Percentiles rank a stretch among this genome's conserved stretches.
These are phyloP conservation scores for Inosperma sp. DNA, from an alignment of 768 basidiomycete genomes.

Conservation along the genomic window DNA sequence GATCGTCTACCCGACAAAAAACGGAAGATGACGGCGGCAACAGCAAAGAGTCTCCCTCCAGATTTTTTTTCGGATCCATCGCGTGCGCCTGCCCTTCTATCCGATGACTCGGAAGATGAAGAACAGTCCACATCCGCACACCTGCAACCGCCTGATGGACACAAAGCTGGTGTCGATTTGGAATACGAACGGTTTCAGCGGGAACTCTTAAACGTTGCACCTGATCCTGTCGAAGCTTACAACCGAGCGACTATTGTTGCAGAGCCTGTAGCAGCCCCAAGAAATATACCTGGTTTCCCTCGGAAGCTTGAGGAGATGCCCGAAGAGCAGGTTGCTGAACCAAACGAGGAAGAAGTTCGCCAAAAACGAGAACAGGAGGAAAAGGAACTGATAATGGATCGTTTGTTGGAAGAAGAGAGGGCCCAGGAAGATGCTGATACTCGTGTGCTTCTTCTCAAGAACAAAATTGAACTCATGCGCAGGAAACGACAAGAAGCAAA, in stretches of 20 bases:
- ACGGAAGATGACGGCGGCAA: slow-evolving; percentile 18
- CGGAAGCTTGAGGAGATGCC: slow-evolving; percentile 30
- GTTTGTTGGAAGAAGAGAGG: slow-evolving; percentile 77
- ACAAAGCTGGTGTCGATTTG: slow-evolving; percentile 46
- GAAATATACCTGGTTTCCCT: slow-evolving; percentile 45
- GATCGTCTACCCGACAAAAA: slow-evolving; percentile 16
- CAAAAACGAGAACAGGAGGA: slow-evolving; percentile 63
- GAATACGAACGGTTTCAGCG: slow-evolving; percentile 76
- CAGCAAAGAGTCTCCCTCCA: slow-evolving; percentile 41
- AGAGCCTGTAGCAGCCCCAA: slow-evolving; percentile 55
- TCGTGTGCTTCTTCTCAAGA: slow-evolving; percentile 63
- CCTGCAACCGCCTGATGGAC: slow-evolving; percentile 11
- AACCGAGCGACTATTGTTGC: slow-evolving; percentile 67
- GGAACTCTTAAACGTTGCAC: slow-evolving; percentile 44
- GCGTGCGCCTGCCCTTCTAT: slow-evolving; percentile 37
- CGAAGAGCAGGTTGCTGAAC: slow-evolving; percentile 29
- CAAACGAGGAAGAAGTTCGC: slow-evolving; percentile 43
- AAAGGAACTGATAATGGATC: slow-evolving; percentile 79
- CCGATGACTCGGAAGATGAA: slow-evolving; percentile 42
- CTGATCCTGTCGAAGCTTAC: slow-evolving; percentile 48
- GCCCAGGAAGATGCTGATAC: slow-evolving; percentile 87
- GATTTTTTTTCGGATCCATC: slow-evolving; percentile 83
- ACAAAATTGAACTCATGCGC: slow-evolving; percentile 54
- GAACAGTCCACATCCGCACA: slow-evolving; percentile 27
- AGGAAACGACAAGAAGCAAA: slow-evolving; percentile 33